Conservation (phyloP, 106 monocot genomes). For the Iris macrosiphon region DNA sequence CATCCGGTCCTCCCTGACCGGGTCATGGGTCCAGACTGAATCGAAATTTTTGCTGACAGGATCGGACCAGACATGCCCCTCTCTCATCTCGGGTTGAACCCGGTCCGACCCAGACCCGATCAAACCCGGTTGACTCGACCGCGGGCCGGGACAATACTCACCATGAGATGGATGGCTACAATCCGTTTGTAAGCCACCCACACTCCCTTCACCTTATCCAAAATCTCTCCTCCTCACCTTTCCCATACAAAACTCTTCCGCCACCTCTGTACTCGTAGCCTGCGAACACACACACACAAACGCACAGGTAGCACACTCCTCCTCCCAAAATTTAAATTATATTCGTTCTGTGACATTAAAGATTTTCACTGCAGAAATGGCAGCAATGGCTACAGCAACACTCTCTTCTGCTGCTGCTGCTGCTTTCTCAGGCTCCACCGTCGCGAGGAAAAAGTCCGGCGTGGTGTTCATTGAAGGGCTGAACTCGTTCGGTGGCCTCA, state of each 20-base stretch:
- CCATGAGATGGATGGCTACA: neutral
- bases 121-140: no score
- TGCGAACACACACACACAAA: neutral
- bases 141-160: no score
- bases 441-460: neutral
- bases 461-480: constrained; percentile 12
- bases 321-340: neutral
- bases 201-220: constrained; percentile 13
- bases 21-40: no score
- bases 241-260: constrained; percentile 12
- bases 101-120: no score
- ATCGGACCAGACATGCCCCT: no score
- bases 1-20: no score
- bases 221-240: neutral
- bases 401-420: constrained; percentile 5
- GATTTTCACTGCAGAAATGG: constrained; percentile 8
- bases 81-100: no score
- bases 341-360: neutral
- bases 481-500: constrained; percentile 19
- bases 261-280: neutral
- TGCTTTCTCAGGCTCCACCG: neutral
- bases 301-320: neutral
- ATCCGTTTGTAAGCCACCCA: constrained; percentile 1
- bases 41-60: no score
- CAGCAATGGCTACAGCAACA: constrained; percentile 4